Percentiles rank a stretch among this genome's conserved stretches.
phyloP scores from a whole-genome alignment of 768 basidiomycete genomes.

The Auriscalpium orientale region DNA sequence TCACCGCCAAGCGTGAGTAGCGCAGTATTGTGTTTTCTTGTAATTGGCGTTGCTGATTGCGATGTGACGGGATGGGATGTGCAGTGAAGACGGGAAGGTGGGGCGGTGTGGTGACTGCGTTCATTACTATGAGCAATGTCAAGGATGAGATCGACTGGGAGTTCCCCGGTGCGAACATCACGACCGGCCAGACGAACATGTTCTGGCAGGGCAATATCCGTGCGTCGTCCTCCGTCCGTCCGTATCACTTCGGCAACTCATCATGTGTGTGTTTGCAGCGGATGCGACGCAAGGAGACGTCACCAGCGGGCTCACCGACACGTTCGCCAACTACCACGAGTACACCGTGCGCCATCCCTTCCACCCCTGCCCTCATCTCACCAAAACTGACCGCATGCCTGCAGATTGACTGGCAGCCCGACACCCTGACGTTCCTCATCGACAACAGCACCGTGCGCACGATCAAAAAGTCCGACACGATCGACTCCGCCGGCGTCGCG shows the following conservation, averaged over 20 bases:
- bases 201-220: conserved; percentile 73
- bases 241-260: no score
- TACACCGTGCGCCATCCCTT: conserved; percentile 49
- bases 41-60: conserved; percentile 7
- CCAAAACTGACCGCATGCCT: background rate
- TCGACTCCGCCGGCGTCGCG: conserved; percentile 46
- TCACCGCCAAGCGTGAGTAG: conserved; percentile 52
- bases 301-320: conserved; percentile 47
- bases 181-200: conserved; percentile 68
- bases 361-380: background rate
- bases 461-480: conserved; percentile 49
- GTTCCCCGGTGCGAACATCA: conserved; percentile 58
- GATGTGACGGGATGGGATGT: background rate
- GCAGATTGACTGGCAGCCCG: conserved; percentile 77
- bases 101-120: conserved; percentile 77
- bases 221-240: conserved; percentile 27
- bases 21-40: background rate
- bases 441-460: conserved; percentile 70
- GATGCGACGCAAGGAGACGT: conserved; percentile 41
- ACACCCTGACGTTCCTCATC: conserved; percentile 55
- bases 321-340: conserved; percentile 65
- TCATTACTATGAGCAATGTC: conserved; percentile 74
- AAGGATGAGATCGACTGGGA: conserved; percentile 90
- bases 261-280: conserved; percentile 23
- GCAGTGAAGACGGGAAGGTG: conserved; percentile 74